Percentiles rank a stretch among this genome's conserved stretches.
Conservation (phyloP, 2,329 filamentous ascomycete genomes). For the Coniochaeta sp. region DNA sequence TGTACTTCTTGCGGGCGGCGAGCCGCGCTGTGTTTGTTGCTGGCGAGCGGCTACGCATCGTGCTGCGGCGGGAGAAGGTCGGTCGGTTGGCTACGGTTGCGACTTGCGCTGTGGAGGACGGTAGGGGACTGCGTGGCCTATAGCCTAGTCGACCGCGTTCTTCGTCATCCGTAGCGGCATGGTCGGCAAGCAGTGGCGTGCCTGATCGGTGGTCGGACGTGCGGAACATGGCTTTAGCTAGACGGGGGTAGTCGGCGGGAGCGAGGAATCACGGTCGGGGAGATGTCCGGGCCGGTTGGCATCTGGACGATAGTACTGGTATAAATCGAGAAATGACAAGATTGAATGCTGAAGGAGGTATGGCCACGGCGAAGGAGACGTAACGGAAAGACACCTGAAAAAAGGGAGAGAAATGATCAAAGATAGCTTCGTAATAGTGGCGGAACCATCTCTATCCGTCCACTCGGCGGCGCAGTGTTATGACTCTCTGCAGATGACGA, state of each 20-base stretch:
- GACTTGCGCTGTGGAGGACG: not conserved
- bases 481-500: not conserved
- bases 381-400: not conserved
- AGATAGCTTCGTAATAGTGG: not conserved
- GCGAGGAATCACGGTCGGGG: not conserved
- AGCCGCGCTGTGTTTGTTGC: slow-evolving; percentile 47
- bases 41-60: slow-evolving; percentile 74
- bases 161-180: not conserved
- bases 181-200: not conserved
- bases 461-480: not conserved
- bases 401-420: not conserved
- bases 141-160: not conserved
- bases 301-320: not conserved
- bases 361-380: no score
- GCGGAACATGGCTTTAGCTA: not conserved
- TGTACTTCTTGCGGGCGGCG: slow-evolving; percentile 74
- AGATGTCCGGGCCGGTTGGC: not conserved
- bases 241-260: not conserved
- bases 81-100: slow-evolving; percentile 23
- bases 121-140: slow-evolving; percentile 1
- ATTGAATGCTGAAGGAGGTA: not conserved
- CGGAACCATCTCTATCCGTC: not conserved
- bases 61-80: slow-evolving; percentile 48
- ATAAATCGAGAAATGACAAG: not conserved
- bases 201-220: not conserved